Evolutionary conservation across 192 early-diverging fungal species (phyloP).

Genomic region (Rhizophagus clarus): DNA sequence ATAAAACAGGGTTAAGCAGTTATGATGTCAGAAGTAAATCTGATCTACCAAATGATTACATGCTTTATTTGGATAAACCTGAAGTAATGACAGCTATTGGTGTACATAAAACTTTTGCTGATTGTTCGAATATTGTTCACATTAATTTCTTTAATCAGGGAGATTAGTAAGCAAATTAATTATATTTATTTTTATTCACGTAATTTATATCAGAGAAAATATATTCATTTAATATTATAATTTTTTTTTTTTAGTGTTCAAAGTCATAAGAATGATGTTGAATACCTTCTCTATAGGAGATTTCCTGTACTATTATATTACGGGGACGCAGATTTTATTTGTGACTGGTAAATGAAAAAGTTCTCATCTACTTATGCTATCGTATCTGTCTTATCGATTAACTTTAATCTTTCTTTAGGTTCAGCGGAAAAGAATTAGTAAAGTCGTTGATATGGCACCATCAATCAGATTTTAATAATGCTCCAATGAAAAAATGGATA

Average conservation of each 20-base stretch:
- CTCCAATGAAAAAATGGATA: background rate
- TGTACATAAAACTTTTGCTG: constrained; percentile 46
- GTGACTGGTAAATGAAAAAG: constrained; percentile 60
- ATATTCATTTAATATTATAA: background rate
- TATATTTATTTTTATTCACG: too few relatives aligned
- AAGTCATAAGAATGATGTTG: constrained; percentile 48
- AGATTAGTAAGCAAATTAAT: constrained; percentile 43
- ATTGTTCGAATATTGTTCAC: constrained; percentile 57
- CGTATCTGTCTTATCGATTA: too few relatives aligned
- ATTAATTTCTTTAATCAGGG: constrained; percentile 43
- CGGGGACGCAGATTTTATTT: constrained; percentile 82
- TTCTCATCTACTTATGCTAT: too few relatives aligned
- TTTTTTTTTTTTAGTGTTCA: constrained; percentile 42
- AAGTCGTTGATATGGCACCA: background rate
- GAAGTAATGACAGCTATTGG: constrained; percentile 58
- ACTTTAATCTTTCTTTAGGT: too few relatives aligned
- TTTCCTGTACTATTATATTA: constrained; percentile 71
- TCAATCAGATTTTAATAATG: background rate
- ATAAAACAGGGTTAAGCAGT: constrained; percentile 50
- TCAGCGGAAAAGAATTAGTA: too few relatives aligned
- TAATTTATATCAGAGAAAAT: too few relatives aligned
- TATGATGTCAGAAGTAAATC: constrained; percentile 75
- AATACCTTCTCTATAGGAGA: constrained; percentile 12
- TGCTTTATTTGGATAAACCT: constrained; percentile 53
- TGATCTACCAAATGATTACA: constrained; percentile 63